Conservation (phyloP, 768 basidiomycete species). For the Suillus alpinus region DNA sequence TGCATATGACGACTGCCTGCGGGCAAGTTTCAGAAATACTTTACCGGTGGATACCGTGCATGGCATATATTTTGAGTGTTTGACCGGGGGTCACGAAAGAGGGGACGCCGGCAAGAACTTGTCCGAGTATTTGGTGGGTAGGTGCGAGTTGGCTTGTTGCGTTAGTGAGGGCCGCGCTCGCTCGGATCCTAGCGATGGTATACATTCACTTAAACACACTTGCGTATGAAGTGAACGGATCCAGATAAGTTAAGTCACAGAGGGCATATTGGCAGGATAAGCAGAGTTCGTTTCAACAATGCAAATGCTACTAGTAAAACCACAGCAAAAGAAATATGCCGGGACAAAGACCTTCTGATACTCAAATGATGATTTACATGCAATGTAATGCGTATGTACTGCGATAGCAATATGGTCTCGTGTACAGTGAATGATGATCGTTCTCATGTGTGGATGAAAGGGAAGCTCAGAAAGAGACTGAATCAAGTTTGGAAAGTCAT, state of each 20-base stretch:
- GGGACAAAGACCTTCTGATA: background rate
- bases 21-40: background rate
- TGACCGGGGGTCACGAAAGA: background rate
- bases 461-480: background rate
- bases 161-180: background rate
- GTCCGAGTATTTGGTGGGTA: background rate
- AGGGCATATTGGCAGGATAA: background rate
- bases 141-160: background rate
- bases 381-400: slow-evolving; percentile 8
- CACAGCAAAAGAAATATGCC: background rate
- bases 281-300: background rate
- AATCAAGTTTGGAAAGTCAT: slow-evolving; percentile 11
- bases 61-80: background rate
- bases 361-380: background rate
- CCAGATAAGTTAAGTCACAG: background rate
- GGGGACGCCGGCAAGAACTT: background rate
- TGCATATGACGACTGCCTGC: background rate
- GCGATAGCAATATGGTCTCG: slow-evolving; percentile 13
- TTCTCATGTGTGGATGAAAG: background rate
- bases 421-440: slow-evolving; percentile 21
- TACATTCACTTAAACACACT: background rate
- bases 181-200: background rate
- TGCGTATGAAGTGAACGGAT: too few relatives aligned
- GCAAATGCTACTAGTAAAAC: background rate
- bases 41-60: background rate